Conservation (phyloP, 352 stramenopile genomes). For the Pythium phragmiticola region DNA sequence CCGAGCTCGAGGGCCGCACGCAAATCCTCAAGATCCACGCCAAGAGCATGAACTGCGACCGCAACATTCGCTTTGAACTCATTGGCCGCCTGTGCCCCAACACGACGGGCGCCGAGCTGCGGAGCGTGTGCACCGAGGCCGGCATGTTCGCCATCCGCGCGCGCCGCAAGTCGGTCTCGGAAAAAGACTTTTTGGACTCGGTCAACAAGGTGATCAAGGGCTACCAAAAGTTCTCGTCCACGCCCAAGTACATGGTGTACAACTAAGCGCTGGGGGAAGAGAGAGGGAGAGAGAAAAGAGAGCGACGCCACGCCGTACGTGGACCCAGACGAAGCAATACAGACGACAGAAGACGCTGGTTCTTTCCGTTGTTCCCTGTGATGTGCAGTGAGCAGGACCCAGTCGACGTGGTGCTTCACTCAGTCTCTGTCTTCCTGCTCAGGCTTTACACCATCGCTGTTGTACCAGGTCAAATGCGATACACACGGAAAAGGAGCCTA, state of each 20-base stretch:
- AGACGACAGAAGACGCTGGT: no score
- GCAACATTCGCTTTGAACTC: conserved; percentile 99
- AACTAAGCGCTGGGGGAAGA: conserved; percentile 64
- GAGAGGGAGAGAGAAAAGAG: neutral
- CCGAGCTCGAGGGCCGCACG: conserved; percentile 97
- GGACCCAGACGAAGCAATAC: no score
- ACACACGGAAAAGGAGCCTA: no score
- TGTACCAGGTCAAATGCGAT: no score
- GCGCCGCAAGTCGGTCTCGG: conserved; percentile 99
- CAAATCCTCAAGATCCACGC: conserved; percentile 99
- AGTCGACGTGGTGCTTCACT: no score
- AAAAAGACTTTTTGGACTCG: conserved; percentile 99
- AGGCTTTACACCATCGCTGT: no score
- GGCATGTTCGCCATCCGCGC: conserved; percentile 94
- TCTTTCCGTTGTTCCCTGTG: no score
- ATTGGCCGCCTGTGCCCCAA: conserved; percentile 97
- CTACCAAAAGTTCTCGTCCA: conserved; percentile 99
- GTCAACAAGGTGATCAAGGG: conserved; percentile 99
- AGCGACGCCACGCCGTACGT: no score
- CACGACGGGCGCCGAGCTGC: conserved; percentile 99
- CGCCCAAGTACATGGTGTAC: conserved; percentile 99
- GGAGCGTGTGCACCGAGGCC: conserved; percentile 99
- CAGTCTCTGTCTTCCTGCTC: no score
- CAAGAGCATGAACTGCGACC: conserved; percentile 99
- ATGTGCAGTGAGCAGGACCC: no score